Evolutionary conservation across 164 flowering plant genomes (phyloP).

Genomic region (Magnolia officinalis): DNA sequence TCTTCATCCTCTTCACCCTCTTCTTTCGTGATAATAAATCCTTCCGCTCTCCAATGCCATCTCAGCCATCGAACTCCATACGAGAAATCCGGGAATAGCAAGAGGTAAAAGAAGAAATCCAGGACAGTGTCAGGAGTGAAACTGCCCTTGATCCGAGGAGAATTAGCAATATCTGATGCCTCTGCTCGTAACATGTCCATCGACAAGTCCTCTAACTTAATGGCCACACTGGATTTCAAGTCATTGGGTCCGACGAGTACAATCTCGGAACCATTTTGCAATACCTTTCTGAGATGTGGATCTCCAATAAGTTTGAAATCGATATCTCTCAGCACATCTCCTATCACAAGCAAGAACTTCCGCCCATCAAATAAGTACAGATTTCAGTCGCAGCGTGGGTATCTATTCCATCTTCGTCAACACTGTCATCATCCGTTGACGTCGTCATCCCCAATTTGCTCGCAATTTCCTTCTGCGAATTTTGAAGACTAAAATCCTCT

Average conservation of each 20-base stretch:
- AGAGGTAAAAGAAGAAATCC: not conserved
- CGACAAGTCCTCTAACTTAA: not conserved
- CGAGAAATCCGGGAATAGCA: not conserved
- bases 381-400: not conserved
- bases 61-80: not conserved
- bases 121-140: not conserved
- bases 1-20: not conserved
- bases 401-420: not conserved
- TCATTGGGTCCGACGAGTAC: not conserved
- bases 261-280: not conserved
- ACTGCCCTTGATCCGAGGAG: not conserved
- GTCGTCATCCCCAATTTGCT: not conserved
- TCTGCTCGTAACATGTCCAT: too few relatives aligned
- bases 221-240: not conserved
- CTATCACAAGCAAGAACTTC: not conserved
- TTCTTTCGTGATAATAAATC: not conserved
- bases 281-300: not conserved
- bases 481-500: not conserved
- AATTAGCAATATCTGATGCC: not conserved
- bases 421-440: not conserved
- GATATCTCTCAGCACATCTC: not conserved
- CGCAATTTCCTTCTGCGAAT: not conserved
- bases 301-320: not conserved
- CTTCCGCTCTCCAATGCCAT: not conserved
- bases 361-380: not conserved